Base-by-base conservation (phyloP, 1,139 yeast species). In the Zhuliangozyma blackwelliae region DNA sequence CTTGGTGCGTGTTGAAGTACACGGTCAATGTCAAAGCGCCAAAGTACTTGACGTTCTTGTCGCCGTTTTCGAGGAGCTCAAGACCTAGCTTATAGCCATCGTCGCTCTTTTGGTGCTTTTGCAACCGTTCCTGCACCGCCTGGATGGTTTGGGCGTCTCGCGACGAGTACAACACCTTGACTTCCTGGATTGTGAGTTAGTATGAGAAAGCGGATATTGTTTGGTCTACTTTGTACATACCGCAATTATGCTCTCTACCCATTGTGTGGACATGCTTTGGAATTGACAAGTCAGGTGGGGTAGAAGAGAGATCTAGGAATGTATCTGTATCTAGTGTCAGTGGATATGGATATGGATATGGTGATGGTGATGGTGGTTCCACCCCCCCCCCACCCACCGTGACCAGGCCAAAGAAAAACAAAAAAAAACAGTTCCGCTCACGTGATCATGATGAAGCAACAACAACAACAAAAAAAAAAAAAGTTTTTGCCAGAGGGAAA, bases 1-100 rank as follows among this genome's bases (percentile, higher is more conserved):
- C 32, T 10, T 40, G 39, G 40, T 38, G 55, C 33, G 67, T 72
- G 33, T 79, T 60, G 35, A 78, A 76, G 25, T 79, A 79, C 7
- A 70, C 75, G 0, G 88, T 72, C 38, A 77, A 76, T 0, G 90
- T 82, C 40, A 82, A 61, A 0, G 90, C 90, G 1, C 92, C 92
- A 51, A 83, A 82, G 54, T 78, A 84, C 47, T 74, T 72, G 38
- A 82, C 79, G 48, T 77, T 76, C 28, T 63, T 48, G 3, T 77
- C 69, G 3, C 59, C 59, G 5, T 57, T 50, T 1, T 39, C 33
- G 26, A 81, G 54, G 21, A 83, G 57, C 30, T 65, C 55, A 36
- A 68, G 65, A 0, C 86, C 88, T 25, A 82, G 50, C 7, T 54
- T 48, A 43, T 68, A 59, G 0, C 84, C 86, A 35, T 68, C 54